These are phyloP conservation scores for Hymenoscyphus repandus DNA, from an alignment of 2,329 filamentous ascomycete genomes.

Conservation along the genomic window DNA sequence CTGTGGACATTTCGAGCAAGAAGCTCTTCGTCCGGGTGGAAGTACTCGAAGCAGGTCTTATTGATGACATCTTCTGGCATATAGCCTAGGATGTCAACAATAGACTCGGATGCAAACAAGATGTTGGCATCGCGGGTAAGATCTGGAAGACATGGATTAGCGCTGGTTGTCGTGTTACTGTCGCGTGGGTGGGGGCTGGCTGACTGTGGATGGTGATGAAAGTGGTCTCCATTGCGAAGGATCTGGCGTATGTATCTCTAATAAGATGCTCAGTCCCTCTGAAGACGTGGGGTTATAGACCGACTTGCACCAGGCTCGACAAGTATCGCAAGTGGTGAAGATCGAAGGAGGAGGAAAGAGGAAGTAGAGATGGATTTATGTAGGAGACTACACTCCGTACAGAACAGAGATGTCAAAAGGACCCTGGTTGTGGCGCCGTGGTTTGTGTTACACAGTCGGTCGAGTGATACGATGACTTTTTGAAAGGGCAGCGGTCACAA, in stretches of 20 bases:
- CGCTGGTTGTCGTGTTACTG: conserved; percentile 2
- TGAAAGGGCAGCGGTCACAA: too few relatives aligned
- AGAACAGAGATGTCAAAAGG: too few relatives aligned
- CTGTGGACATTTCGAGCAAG: conserved; percentile 68
- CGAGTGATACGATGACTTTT: too few relatives aligned
- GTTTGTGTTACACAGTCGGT: too few relatives aligned
- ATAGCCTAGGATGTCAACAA: conserved; percentile 78
- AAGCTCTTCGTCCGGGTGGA: conserved; percentile 75
- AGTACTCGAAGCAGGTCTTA: conserved; percentile 78
- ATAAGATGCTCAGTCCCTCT: conserved; percentile 31
- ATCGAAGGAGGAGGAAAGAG: not conserved
- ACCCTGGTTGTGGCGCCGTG: too few relatives aligned
- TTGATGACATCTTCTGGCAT: conserved; percentile 69
- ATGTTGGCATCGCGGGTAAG: conserved; percentile 71
- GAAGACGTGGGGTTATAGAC: conserved; percentile 10
- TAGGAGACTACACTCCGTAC: too few relatives aligned
- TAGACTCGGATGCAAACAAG: conserved; percentile 77
- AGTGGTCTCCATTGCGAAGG: conserved; percentile 66
- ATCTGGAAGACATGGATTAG: conserved; percentile 44
- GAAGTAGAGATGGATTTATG: too few relatives aligned
- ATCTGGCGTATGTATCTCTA: conserved; percentile 32
- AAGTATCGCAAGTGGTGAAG: not conserved
- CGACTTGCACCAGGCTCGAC: not conserved
- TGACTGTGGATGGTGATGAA: conserved; percentile 89
- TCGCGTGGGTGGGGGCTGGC: conserved; percentile 32